phyloP scores from a whole-genome alignment of 805 yeast genomes.

The Starmerella floris region DNA sequence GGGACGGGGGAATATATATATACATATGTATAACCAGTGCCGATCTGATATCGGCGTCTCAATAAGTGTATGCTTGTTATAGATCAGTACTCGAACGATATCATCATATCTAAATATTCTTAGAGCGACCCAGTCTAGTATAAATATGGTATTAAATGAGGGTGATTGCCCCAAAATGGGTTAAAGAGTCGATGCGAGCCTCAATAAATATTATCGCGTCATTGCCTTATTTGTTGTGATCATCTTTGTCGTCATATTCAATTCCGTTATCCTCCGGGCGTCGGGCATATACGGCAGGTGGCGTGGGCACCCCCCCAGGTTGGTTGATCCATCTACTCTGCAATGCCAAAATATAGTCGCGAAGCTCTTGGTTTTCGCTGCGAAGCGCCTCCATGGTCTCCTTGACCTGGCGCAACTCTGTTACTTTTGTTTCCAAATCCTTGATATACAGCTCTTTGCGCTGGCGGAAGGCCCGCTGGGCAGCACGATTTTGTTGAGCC shows the following conservation, averaged over 20 bases:
- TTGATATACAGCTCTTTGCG: constrained; percentile 70
- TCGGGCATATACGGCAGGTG: constrained; percentile 29
- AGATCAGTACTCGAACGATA: too few relatives aligned
- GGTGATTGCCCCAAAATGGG: not conserved
- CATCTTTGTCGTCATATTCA: constrained; percentile 23
- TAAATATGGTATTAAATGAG: not conserved
- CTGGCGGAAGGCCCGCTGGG: constrained; percentile 82
- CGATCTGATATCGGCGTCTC: too few relatives aligned
- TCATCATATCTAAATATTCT: too few relatives aligned
- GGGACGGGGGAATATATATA: too few relatives aligned
- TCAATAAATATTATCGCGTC: not conserved
- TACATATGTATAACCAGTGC: too few relatives aligned
- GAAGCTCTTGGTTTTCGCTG: constrained; percentile 54
- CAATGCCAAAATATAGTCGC: constrained; percentile 57
- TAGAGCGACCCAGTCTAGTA: too few relatives aligned
- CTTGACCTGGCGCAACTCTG: constrained; percentile 47
- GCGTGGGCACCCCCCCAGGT: constrained; percentile 35
- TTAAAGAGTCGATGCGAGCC: not conserved
- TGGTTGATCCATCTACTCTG: constrained; percentile 53
- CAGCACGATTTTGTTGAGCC: constrained; percentile 83
- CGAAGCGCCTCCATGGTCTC: constrained; percentile 54
- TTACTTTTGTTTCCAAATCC: constrained; percentile 61
- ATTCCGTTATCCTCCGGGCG: constrained; percentile 22
- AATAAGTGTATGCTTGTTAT: too few relatives aligned
- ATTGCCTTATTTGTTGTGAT: constrained; percentile 12